Evolutionary conservation across 2,329 filamentous ascomycete genomes (phyloP).

Genomic region (Aphanocladium album): DNA sequence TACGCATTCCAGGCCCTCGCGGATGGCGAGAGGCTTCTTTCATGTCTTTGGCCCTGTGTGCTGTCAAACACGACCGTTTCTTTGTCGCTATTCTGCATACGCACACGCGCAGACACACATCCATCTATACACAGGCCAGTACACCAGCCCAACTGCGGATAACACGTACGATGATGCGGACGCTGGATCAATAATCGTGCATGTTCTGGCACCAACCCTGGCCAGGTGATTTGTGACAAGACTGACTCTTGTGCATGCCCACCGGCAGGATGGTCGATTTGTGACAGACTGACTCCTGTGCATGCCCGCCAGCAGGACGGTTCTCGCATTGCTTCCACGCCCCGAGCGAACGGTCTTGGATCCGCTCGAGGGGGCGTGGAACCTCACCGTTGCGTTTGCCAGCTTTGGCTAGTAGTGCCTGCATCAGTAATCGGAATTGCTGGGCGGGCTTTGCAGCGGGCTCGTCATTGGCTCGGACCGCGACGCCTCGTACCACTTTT

Average conservation of each 20-base stretch:
- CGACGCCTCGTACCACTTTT: conserved; percentile 6
- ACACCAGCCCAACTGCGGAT: too few species aligned
- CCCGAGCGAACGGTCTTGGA: not conserved
- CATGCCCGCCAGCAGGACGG: conserved; percentile 6
- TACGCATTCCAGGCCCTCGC: not conserved
- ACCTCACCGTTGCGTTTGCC: conserved; percentile 9
- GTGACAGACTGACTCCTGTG: too few species aligned
- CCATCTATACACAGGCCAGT: not conserved
- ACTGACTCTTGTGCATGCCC: not conserved
- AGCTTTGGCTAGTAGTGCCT: not conserved
- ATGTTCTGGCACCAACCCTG: not conserved
- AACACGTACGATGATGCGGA: not conserved
- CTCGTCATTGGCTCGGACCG: not conserved
- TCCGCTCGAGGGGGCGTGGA: not conserved
- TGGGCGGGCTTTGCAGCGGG: not conserved
- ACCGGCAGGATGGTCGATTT: conserved; percentile 2
- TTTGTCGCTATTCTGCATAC: not conserved
- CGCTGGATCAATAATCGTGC: not conserved
- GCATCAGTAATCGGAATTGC: conserved; percentile 14
- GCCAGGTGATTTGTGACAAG: not conserved
- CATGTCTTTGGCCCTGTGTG: not conserved
- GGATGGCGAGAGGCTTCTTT: not conserved
- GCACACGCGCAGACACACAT: not conserved
- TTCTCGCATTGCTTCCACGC: conserved; percentile 5
- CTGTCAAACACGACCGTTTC: too few species aligned